These are phyloP conservation scores for Colletotrichum sidae DNA, from an alignment of 2,329 filamentous ascomycete species.

Conservation along the genomic window DNA sequence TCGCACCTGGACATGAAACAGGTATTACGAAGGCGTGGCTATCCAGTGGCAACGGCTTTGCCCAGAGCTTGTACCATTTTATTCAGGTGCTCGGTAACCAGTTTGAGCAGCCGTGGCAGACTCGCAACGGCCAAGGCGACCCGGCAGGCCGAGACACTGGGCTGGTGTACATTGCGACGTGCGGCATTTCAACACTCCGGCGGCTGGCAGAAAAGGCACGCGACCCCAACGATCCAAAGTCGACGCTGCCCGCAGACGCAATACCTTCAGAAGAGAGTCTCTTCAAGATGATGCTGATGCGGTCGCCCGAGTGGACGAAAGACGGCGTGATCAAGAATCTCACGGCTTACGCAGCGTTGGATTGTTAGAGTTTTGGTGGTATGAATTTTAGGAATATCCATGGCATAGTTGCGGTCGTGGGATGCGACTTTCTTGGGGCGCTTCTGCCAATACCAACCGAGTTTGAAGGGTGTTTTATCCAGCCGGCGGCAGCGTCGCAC, in stretches of 20 bases:
- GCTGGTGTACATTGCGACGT: constrained; percentile 72
- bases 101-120: constrained; percentile 59
- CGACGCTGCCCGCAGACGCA: constrained; percentile 68
- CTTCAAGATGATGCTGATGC: constrained; percentile 74
- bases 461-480: neutral
- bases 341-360: constrained; percentile 70
- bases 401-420: constrained; percentile 17
- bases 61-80: constrained; percentile 81
- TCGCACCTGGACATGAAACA: constrained; percentile 78
- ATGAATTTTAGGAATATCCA: constrained; percentile 12
- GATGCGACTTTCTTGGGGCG: neutral
- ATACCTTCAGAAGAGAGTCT: constrained; percentile 76
- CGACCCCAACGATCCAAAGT: constrained; percentile 63
- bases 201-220: constrained; percentile 75
- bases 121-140: constrained; percentile 47
- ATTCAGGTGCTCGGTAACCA: constrained; percentile 78
- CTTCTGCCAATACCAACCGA: constrained; percentile 7
- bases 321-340: constrained; percentile 77
- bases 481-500: neutral
- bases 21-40: constrained; percentile 84
- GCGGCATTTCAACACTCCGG: constrained; percentile 76
- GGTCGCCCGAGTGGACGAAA: constrained; percentile 70
- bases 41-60: constrained; percentile 84
- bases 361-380: constrained; percentile 38
- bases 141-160: constrained; percentile 54